phyloP scores from a whole-genome alignment of 306 rosid species.

The Begonia peltatifolia region DNA sequence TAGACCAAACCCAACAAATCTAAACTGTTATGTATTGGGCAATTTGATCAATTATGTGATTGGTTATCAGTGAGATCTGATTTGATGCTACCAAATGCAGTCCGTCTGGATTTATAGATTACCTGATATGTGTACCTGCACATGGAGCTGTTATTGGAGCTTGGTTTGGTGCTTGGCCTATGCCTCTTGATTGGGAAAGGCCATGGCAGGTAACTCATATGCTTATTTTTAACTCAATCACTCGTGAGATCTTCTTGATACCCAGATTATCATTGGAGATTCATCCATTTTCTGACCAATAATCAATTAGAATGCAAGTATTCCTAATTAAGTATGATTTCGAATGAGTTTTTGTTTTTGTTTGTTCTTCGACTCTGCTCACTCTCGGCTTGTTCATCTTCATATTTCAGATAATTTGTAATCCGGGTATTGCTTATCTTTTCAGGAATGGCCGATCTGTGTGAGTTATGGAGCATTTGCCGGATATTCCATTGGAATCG shows the following conservation, averaged over 20 bases:
- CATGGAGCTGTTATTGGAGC: conserved; percentile 85
- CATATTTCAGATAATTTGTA: neutral
- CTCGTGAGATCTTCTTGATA: neutral
- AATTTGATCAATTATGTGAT: neutral
- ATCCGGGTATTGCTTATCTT: neutral
- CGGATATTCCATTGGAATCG: conserved; percentile 44
- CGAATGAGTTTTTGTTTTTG: too few relatives aligned
- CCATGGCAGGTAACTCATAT: conserved; percentile 66
- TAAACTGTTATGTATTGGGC: too few relatives aligned
- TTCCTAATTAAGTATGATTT: too few relatives aligned
- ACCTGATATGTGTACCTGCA: conserved; percentile 64
- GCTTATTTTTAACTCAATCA: neutral
- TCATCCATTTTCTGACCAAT: too few relatives aligned
- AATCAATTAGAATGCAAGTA: too few relatives aligned
- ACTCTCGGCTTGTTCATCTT: neutral
- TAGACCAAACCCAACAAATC: too few relatives aligned
- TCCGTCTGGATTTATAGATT: conserved; percentile 46
- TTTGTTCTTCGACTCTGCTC: too few relatives aligned
- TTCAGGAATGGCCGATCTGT: conserved; percentile 90
- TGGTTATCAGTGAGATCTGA: neutral
- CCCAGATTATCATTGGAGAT: too few relatives aligned
- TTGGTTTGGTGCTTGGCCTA: conserved; percentile 99
- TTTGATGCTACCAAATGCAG: conserved; percentile 16
- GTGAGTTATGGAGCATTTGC: conserved; percentile 64
- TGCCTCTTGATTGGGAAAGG: conserved; percentile 99